Conservation (phyloP, 2,329 filamentous ascomycete species). For the Fusarium napiforme region DNA sequence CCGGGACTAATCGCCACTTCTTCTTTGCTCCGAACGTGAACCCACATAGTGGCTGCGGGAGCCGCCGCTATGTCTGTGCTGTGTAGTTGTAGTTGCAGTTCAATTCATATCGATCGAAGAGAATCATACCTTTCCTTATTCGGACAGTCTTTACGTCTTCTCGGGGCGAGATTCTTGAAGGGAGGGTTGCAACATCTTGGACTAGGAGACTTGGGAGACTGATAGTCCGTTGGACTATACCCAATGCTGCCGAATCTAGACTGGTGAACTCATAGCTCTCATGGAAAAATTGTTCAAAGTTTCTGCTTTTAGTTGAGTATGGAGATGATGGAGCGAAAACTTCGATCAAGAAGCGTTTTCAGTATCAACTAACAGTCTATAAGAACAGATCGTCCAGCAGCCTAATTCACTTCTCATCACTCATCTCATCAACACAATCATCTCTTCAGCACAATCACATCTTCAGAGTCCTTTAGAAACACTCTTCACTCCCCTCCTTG, state of each 20-base stretch:
- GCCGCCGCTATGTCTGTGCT: background rate
- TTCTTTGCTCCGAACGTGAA: background rate
- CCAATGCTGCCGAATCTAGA: background rate
- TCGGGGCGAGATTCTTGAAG: too few species aligned
- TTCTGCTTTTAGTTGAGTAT: background rate
- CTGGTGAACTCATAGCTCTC: background rate
- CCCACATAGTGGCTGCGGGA: constrained; percentile 10
- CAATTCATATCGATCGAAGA: background rate
- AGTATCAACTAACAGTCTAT: background rate
- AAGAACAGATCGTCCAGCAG: background rate
- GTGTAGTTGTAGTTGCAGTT: background rate
- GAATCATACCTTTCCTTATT: background rate
- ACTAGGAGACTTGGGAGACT: background rate
- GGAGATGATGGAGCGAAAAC: background rate
- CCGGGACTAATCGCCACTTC: background rate
- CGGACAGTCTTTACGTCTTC: background rate
- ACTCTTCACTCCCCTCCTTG: background rate
- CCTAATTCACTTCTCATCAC: constrained; percentile 6
- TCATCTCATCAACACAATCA: constrained; percentile 6
- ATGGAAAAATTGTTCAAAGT: background rate
- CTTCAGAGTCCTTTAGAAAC: background rate
- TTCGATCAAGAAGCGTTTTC: background rate
- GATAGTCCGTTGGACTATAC: background rate
- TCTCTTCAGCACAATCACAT: background rate
- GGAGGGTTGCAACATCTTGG: background rate